Conservation (phyloP, 768 basidiomycete species). For the Atractiella rhizophila region DNA sequence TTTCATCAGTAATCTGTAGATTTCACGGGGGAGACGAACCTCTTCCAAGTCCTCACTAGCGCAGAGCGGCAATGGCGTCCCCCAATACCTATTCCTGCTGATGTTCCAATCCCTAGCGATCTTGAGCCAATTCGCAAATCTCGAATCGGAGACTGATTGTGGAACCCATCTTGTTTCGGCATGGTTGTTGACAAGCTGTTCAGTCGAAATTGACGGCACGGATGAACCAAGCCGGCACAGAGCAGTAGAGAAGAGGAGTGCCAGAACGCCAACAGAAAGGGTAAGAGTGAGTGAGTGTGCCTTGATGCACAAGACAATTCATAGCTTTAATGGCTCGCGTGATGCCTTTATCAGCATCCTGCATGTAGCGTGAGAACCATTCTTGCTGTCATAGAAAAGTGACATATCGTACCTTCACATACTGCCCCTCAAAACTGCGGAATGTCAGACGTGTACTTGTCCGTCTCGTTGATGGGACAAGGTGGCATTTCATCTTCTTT, state of each 20-base stretch:
- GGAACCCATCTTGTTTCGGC: constrained; percentile 84
- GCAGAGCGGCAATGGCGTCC: constrained; percentile 92
- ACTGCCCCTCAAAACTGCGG: constrained; percentile 61
- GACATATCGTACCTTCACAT: constrained; percentile 42
- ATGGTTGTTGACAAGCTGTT: constrained; percentile 73
- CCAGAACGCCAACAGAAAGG: constrained; percentile 98
- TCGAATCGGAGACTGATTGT: constrained; percentile 58
- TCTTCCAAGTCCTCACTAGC: constrained; percentile 76
- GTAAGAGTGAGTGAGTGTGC: constrained; percentile 67
- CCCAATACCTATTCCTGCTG: constrained; percentile 97
- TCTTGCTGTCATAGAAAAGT: too few relatives aligned
- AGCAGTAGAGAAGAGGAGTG: constrained; percentile 84
- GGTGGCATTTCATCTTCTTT: constrained; percentile 76
- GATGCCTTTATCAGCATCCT: constrained; percentile 85
- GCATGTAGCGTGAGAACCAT: background rate
- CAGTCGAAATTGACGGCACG: constrained; percentile 58
- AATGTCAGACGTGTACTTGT: constrained; percentile 66
- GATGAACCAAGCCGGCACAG: constrained; percentile 90
- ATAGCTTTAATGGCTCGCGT: constrained; percentile 69
- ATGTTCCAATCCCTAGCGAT: constrained; percentile 99
- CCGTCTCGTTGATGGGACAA: constrained; percentile 76
- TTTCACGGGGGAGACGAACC: too few relatives aligned
- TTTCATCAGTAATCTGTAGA: too few relatives aligned
- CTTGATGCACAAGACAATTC: constrained; percentile 64
- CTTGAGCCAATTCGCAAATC: constrained; percentile 90